Evolutionary conservation across 441 rosid species (phyloP), one percentile per base, ranked within the genome.

Genomic region (Brassica balearica): DNA sequence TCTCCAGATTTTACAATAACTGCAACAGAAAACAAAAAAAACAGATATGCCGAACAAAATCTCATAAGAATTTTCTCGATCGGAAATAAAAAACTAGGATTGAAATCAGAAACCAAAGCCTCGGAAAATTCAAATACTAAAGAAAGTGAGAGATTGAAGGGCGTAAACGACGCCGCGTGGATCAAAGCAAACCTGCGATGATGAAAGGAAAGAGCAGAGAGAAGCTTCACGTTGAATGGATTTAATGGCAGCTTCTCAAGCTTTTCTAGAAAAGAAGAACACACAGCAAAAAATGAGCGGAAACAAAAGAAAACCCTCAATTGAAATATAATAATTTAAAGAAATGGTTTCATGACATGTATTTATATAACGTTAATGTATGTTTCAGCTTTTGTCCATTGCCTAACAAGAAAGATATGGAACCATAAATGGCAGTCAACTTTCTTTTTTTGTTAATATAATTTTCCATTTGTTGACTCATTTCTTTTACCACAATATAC

Each of bases 61-160:
- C 75, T 38, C 19, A 27, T 48, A 27, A 14, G 34, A 36, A 74
- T 63, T 53, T 60, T 71, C 69, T 17, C 67, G 79, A 79, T 74
- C 78, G 82, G 75, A 41, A 46, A 68, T 11, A 1, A 60, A 23
- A 10, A 59, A 41, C 10, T 10, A 34, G 8, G 20, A 19, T 67
- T 53, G 2, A 60, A 79, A 73, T 69, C 71, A 65, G 74, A 62
- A 79, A 65, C 71, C 71, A 25, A 79, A 68, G 75, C 71, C 74
- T 79, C 61, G 75, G 61, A 63, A 63, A 63, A 74, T 68, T 75
- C 71, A 60, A 32, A 61, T 11, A 46, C n/a, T 3, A 48, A 64
- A 22, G 20, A 5, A 41, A 65, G 17, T 10, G 68, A 71, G 64
- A 60, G 76, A 65, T 38, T 77, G 66, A 77, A 55, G 69, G 38